Evolutionary conservation across 352 stramenopile species (phyloP).

Genomic region (Phytophthora idaei): DNA sequence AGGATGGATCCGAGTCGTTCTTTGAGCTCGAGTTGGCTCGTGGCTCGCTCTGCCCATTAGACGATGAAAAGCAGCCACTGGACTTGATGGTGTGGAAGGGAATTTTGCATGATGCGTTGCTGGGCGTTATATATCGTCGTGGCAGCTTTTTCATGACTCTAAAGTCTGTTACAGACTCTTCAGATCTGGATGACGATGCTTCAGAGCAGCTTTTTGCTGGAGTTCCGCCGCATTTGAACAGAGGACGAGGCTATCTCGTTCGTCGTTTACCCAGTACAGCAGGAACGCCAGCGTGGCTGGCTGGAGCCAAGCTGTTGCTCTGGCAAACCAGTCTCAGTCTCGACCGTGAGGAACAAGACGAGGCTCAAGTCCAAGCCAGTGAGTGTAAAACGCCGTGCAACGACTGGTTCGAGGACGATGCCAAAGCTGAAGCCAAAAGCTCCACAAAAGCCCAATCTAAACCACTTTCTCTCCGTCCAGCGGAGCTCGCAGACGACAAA

Average conservation of each 20-base stretch:
- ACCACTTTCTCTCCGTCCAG: conserved; percentile 15
- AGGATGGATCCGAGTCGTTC: conserved; percentile 58
- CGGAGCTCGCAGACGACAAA: conserved; percentile 29
- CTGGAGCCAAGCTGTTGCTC: conserved; percentile 54
- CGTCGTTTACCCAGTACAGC: conserved; percentile 35
- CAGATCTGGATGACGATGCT: conserved; percentile 35
- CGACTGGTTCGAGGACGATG: conserved; percentile 49
- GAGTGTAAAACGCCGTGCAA: conserved; percentile 34
- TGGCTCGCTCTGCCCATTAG: conserved; percentile 26
- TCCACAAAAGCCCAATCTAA: conserved; percentile 22
- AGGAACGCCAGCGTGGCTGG: conserved; percentile 43
- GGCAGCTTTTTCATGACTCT: conserved; percentile 63
- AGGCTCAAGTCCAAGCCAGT: conserved; percentile 38
- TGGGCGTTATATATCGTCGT: conserved; percentile 58
- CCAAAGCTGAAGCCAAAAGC: conserved; percentile 8
- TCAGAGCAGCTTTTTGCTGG: conserved; percentile 51
- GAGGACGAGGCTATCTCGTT: conserved; percentile 63
- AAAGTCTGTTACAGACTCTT: conserved; percentile 33
- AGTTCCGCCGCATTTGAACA: conserved; percentile 46
- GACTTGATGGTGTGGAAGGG: conserved; percentile 68
- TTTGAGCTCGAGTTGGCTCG: conserved; percentile 61
- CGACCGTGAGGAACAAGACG: conserved; percentile 48
- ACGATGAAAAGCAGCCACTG: conserved; percentile 26
- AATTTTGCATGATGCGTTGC: conserved; percentile 54
- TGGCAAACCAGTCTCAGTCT: conserved; percentile 68